Base-by-base conservation (phyloP, 495 filamentous ascomycete genomes). In the Venustampulla echinocandica region DNA sequence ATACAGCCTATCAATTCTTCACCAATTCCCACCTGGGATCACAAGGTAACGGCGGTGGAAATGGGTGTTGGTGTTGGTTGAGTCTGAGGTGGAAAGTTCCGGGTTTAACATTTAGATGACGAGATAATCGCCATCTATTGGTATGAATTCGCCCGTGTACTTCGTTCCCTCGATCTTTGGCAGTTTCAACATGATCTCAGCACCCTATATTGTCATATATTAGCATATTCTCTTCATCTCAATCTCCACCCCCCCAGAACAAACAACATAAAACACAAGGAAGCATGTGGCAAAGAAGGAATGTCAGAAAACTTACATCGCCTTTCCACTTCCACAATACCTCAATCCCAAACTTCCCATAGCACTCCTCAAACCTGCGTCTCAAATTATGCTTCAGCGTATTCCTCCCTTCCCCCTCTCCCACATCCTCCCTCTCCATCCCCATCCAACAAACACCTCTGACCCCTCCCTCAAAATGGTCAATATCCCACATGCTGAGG, bases 11-110 rank as follows among this genome's bases (percentile, higher is more conserved):
- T n/a, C n/a, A n/a, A n/a, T n/a, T n/a, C n/a, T n/a, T n/a, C n/a
- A n/a, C n/a, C n/a, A n/a, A n/a, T n/a, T n/a, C n/a, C n/a, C n/a
- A n/a, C 64, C 64, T 23, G 59, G 62, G 46, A 62, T 67, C 27
- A 10, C 64, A 53, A 58, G 65, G 53, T 58, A 61, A 42, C 67
- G 65, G 36, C 54, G 60, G 13, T 64, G 64, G 1, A 55, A 60
- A 0, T 64, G 66, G 0, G 44, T 63, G 30, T 46, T 67, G 41
- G 58, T 62, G 52, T 45, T 54, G 10, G 61, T 59, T 52, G 58
- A 66, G 24, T 54, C 59, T 43, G 54, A 42, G 21, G 63, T 49
- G 65, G 55, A 57, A 4, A 69, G 66, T 10, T 30, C 67, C 32
- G 63, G 38, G 54, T n/a, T n/a, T 47, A 67, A 63, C 34, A 65